Evolutionary conservation across 768 basidiomycete species (phyloP).

Genomic region (Naganishia vishniacii): DNA sequence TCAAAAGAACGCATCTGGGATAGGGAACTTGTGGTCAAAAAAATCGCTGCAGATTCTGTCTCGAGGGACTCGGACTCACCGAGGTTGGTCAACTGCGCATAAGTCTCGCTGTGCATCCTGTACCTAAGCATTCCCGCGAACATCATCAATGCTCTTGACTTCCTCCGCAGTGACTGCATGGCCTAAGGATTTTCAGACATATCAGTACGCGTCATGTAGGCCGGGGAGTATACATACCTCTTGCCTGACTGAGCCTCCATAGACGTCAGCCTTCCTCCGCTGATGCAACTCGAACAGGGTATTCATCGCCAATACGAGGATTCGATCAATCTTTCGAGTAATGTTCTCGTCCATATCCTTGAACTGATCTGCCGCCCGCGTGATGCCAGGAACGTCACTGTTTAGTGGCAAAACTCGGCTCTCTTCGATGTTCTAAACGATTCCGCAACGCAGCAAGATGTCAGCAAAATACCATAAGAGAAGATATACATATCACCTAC

Average conservation of each 20-base stretch:
- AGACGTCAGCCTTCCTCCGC: slow-evolving; percentile 63
- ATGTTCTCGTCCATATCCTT: slow-evolving; percentile 75
- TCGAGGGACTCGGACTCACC: slow-evolving; percentile 10
- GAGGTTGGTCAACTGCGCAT: slow-evolving; percentile 60
- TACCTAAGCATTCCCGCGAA: slow-evolving; percentile 72
- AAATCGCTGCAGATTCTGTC: no score
- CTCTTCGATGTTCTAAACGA: slow-evolving; percentile 54
- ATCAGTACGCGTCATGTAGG: slow-evolving; percentile 33
- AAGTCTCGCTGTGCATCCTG: slow-evolving; percentile 82
- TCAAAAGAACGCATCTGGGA: no score
- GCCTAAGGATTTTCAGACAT: slow-evolving; percentile 52
- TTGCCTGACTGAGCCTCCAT: slow-evolving; percentile 69
- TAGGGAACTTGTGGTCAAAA: no score
- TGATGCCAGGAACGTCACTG: slow-evolving; percentile 77
- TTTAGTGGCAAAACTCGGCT: slow-evolving; percentile 80
- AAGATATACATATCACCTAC: slow-evolving; percentile 52
- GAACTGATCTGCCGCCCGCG: slow-evolving; percentile 80
- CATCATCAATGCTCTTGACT: slow-evolving; percentile 77
- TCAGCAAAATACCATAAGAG: neutral
- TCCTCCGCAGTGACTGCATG: slow-evolving; percentile 61
- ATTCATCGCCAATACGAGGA: slow-evolving; percentile 88
- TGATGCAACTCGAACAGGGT: slow-evolving; percentile 76
- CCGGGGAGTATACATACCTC: slow-evolving; percentile 55
- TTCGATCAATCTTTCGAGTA: slow-evolving; percentile 80
- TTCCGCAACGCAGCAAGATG: no score